Conservation (phyloP, 306 rosid genomes). For the Sindora glabra region DNA sequence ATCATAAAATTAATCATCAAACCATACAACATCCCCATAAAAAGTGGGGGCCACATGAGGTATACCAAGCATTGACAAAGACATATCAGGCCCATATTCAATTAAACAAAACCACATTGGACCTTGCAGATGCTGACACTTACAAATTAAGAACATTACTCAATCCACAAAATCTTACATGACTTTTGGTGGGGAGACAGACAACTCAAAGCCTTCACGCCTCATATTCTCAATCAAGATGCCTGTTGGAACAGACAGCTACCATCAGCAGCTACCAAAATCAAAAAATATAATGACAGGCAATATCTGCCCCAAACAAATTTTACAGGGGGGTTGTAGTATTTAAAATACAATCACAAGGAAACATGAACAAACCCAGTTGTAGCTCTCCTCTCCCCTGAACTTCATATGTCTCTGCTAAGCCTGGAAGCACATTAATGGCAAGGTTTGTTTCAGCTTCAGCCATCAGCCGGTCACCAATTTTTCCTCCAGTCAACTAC, state of each 20-base stretch:
- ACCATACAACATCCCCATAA: too few species aligned
- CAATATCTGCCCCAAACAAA: neutral
- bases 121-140: too few species aligned
- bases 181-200: conserved; percentile 96
- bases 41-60: too few species aligned
- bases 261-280: conserved; percentile 6
- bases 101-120: too few species aligned
- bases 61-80: too few species aligned
- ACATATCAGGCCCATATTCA: too few species aligned
- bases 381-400: conserved; percentile 99
- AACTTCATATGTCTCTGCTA: conserved; percentile 90
- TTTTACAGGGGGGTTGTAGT: neutral
- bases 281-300: neutral
- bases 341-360: conserved; percentile 14
- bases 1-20: too few species aligned
- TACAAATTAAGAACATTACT: neutral
- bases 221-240: conserved; percentile 97
- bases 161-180: conserved; percentile 87
- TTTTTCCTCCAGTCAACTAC: conserved; percentile 89
- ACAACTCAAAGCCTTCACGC: conserved; percentile 94
- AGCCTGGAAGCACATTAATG: conserved; percentile 91
- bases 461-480: conserved; percentile 80
- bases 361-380: conserved; percentile 58
- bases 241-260: conserved; percentile 56
- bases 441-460: conserved; percentile 99